Percentiles rank a stretch among this genome's conserved stretches.
Evolutionary conservation across 495 filamentous ascomycete genomes (phyloP).

Genomic region (Neurospora sp.): DNA sequence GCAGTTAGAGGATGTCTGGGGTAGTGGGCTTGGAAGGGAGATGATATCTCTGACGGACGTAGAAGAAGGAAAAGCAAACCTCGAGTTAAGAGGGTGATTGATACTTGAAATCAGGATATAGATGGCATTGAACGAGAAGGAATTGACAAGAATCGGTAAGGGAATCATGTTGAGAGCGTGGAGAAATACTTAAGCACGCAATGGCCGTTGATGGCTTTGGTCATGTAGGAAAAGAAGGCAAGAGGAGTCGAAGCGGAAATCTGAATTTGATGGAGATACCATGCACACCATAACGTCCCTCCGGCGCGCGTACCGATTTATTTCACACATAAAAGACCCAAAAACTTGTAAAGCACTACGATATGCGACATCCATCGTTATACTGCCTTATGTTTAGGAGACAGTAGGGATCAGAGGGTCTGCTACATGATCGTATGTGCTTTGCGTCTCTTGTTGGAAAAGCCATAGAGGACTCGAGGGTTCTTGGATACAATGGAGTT

Average conservation of each 20-base stretch:
- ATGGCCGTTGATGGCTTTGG: neutral
- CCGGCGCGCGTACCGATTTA: neutral
- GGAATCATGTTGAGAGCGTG: neutral
- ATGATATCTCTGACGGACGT: neutral
- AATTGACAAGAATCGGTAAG: neutral
- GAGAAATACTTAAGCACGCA: neutral
- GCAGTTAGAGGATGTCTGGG: constrained; percentile 24
- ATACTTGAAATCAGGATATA: neutral
- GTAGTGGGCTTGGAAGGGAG: neutral
- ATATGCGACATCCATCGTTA: neutral
- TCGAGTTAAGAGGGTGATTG: neutral
- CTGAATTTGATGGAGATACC: neutral
- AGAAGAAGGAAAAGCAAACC: neutral
- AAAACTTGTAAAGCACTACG: neutral
- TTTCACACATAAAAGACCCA: neutral
- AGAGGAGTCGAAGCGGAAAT: neutral
- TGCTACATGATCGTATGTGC: neutral
- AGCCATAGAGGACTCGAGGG: neutral
- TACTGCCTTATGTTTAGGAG: neutral
- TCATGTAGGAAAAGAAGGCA: neutral
- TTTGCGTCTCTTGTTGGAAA: neutral
- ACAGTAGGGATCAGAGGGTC: neutral
- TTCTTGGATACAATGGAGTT: neutral
- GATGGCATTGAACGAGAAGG: neutral
- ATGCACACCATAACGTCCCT: neutral